phyloP scores from a whole-genome alignment of 805 yeast genomes.

The Wickerhamiella hasegawae region DNA sequence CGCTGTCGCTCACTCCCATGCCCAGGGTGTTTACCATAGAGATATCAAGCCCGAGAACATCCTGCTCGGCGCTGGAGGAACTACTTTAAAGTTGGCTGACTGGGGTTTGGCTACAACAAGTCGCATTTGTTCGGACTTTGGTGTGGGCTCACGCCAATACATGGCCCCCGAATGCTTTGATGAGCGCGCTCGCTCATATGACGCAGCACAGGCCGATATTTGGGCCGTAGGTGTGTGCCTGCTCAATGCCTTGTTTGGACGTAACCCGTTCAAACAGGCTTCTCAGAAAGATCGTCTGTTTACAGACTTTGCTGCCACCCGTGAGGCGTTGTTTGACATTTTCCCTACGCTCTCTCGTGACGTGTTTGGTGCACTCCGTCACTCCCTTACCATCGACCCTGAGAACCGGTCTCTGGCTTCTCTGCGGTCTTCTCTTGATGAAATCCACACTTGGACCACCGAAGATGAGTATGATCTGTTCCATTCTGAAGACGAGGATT shows the following conservation, averaged over 20 bases:
- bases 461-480: constrained; percentile 52
- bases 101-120: constrained; percentile 73
- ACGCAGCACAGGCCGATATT: constrained; percentile 67
- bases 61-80: constrained; percentile 44
- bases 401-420: constrained; percentile 52
- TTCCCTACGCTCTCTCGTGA: constrained; percentile 81
- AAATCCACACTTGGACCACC: constrained; percentile 55
- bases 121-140: constrained; percentile 50
- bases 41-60: constrained; percentile 94
- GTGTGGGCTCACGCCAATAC: constrained; percentile 77
- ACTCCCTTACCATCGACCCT: constrained; percentile 72
- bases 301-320: constrained; percentile 66
- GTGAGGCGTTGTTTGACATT: constrained; percentile 83
- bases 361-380: constrained; percentile 67
- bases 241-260: constrained; percentile 71
- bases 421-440: constrained; percentile 44
- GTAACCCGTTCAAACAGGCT: constrained; percentile 75
- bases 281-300: constrained; percentile 67
- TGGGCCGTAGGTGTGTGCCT: constrained; percentile 84
- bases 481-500: not conserved
- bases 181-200: constrained; percentile 32
- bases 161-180: constrained; percentile 93
- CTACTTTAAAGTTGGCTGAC: constrained; percentile 53
- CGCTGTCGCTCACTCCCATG: constrained; percentile 70
- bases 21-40: constrained; percentile 74